Base-by-base conservation (phyloP, 2,329 filamentous ascomycete genomes). In the Aspergillus sp. region DNA sequence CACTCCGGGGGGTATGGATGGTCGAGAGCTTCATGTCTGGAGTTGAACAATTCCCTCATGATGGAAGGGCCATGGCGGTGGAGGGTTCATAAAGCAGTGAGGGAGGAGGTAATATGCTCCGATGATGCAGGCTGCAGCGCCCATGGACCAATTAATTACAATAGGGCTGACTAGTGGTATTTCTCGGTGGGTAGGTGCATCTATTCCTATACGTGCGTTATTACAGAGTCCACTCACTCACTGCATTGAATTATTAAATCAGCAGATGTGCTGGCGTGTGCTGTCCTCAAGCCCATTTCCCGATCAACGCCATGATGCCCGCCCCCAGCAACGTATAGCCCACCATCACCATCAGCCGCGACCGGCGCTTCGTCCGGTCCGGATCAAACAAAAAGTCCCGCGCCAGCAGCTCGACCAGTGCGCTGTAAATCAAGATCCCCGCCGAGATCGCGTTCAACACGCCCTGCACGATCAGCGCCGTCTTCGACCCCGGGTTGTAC, bases 351-450 rank as follows among this genome's bases (percentile, higher is more conserved):
- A 68, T 52, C 53, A 78, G 50, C 14, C 72, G 57, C 34, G 57
- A 69, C 45, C 62, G 63, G 44, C 72, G 65, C 54, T 71, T 71
- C 2, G 74, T 78, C 41, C 77, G 64, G 36, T 74, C 68, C 45
- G 69, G 71, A 60, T 80, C 78, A 59, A 80, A 80, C 59, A 80
- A 57, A 58, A 81, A 80, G 50, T 80, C 78, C 3, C 76, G 59
- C 1, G 78, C 78, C 56, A 81, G 55, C 53, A 81, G 52, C 63
- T 81, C 78, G 10, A 81, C 78, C 47, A 80, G 55, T 1, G 76
- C 77, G 4, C 77, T 80, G 54, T 79, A 81, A 17, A 80, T 72
- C 55, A 80, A 56, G 31, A 80, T 79, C 2, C 78, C 78, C 1
- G 78, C 77, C 0, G 74, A 77, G 42, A 76, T 71, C 0, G 76